Conservation (phyloP, 495 filamentous ascomycete species). For the Hypoxylon perforatum region DNA sequence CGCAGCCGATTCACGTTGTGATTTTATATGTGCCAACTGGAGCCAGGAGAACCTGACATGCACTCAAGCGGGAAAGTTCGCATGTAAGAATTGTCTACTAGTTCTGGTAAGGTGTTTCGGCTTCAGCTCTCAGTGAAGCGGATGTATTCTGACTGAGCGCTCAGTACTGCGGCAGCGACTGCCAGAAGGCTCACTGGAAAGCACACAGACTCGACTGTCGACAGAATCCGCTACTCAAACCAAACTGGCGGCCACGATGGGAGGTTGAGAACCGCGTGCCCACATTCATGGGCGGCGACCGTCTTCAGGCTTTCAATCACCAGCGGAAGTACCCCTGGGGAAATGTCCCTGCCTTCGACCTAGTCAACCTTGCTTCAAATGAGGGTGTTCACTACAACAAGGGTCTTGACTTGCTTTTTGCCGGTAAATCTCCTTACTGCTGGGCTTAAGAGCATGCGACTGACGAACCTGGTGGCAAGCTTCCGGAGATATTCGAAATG, state of each 20-base stretch:
- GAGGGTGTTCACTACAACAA: conserved; percentile 51
- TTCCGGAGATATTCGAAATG: conserved; percentile 61
- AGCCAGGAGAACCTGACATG: conserved; percentile 2
- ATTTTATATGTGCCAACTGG: conserved; percentile 9
- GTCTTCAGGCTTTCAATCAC: conserved; percentile 9
- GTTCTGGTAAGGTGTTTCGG: conserved; percentile 11
- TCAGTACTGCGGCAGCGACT: conserved; percentile 23
- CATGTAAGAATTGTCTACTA: conserved; percentile 13
- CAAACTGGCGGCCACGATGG: conserved; percentile 22
- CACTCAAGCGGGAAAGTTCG: conserved; percentile 1
- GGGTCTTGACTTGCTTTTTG: conserved; percentile 55
- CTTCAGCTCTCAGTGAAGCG: not conserved
- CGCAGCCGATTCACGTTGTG: not conserved
- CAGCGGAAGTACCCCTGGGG: conserved; percentile 56
- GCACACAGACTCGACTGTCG: conserved; percentile 22
- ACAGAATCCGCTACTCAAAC: conserved; percentile 18
- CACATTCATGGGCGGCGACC: conserved; percentile 15
- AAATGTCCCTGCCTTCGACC: conserved; percentile 59
- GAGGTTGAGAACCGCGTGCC: conserved; percentile 14
- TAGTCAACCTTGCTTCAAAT: conserved; percentile 54
- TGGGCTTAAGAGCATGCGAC: not conserved
- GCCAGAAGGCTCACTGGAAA: conserved; percentile 24
- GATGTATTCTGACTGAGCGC: not conserved
- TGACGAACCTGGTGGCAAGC: conserved; percentile 37
- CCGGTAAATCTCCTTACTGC: conserved; percentile 42